Conservation (phyloP, 139 green algal species). For the Gonium pectorale region DNA sequence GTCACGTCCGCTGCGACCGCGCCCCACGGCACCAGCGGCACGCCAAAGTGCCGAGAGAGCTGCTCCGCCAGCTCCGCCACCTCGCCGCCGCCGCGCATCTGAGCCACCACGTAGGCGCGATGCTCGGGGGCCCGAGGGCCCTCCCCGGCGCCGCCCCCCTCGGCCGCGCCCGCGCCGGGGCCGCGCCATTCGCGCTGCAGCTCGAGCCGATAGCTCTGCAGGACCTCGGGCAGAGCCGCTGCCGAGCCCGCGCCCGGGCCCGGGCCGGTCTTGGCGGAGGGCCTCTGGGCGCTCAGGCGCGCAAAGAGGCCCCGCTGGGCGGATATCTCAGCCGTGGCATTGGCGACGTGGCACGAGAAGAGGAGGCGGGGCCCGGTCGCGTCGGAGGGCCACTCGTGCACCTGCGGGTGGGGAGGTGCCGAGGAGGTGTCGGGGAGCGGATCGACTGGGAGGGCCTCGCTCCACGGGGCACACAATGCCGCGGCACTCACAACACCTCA, state of each 20-base stretch:
- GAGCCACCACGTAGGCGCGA: conserved; percentile 61
- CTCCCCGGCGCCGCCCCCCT: conserved; percentile 29
- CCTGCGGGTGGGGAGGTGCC: conserved; percentile 1
- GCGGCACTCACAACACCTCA: no score
- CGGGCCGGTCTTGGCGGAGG: neutral
- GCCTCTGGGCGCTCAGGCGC: conserved; percentile 40
- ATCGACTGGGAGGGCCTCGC: no score
- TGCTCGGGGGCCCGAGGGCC: conserved; percentile 2
- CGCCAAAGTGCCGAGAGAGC: conserved; percentile 57
- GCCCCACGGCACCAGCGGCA: conserved; percentile 74
- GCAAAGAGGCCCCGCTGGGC: conserved; percentile 52
- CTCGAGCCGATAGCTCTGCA: conserved; percentile 22
- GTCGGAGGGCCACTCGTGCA: conserved; percentile 25
- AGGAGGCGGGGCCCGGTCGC: conserved; percentile 5
- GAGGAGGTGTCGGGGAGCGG: neutral
- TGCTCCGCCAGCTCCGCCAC: conserved; percentile 49
- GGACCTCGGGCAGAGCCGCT: neutral
- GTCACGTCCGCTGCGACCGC: conserved; percentile 73
- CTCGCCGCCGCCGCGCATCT: conserved; percentile 54
- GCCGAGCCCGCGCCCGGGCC: neutral
- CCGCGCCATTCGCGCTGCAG: conserved; percentile 25
- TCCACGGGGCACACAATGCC: no score
- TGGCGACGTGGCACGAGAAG: conserved; percentile 44
- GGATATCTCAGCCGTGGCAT: conserved; percentile 22
- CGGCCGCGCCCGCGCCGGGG: neutral